Evolutionary conservation across 495 filamentous ascomycete species (phyloP).

Genomic region (Penicillium bialowiezense): DNA sequence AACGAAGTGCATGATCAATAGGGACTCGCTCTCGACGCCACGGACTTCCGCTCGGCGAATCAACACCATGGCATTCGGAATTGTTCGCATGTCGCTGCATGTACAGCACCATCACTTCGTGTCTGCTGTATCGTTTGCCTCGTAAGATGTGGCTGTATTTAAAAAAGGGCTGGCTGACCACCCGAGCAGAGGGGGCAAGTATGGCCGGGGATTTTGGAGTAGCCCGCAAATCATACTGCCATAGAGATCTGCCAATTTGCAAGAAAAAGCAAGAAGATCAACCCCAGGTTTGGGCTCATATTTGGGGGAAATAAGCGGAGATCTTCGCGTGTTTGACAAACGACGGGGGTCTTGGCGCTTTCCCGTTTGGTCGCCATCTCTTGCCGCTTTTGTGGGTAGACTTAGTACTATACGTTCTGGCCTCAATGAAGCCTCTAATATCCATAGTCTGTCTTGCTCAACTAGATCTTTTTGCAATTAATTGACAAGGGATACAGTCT

Average conservation of each 20-base stretch:
- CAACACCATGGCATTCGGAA: not conserved
- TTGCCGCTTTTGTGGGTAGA: too few relatives aligned
- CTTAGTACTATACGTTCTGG: too few relatives aligned
- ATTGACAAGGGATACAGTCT: too few relatives aligned
- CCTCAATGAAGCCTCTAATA: too few relatives aligned
- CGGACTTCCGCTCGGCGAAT: not conserved
- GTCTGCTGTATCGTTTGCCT: not conserved
- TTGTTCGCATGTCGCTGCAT: not conserved
- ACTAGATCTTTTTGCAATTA: too few relatives aligned
- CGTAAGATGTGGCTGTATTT: slow-evolving; percentile 3
- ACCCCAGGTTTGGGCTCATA: not conserved
- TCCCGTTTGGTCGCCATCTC: too few relatives aligned
- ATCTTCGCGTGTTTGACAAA: not conserved
- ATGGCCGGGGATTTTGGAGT: not conserved
- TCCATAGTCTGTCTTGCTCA: too few relatives aligned
- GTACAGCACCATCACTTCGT: not conserved
- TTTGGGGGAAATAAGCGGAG: not conserved
- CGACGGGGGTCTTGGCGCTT: not conserved
- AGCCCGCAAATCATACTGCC: not conserved
- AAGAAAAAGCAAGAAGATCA: not conserved
- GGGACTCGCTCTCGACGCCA: not conserved
- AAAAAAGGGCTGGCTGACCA: slow-evolving; percentile 9
- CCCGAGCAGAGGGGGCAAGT: slow-evolving; percentile 1
- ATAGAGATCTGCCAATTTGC: not conserved
- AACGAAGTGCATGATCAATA: slow-evolving; percentile 12